Percentiles rank a stretch among this genome's conserved stretches.
Evolutionary conservation across 2,329 filamentous ascomycete genomes (phyloP).

Genomic region (Fusarium praegraminearum): DNA sequence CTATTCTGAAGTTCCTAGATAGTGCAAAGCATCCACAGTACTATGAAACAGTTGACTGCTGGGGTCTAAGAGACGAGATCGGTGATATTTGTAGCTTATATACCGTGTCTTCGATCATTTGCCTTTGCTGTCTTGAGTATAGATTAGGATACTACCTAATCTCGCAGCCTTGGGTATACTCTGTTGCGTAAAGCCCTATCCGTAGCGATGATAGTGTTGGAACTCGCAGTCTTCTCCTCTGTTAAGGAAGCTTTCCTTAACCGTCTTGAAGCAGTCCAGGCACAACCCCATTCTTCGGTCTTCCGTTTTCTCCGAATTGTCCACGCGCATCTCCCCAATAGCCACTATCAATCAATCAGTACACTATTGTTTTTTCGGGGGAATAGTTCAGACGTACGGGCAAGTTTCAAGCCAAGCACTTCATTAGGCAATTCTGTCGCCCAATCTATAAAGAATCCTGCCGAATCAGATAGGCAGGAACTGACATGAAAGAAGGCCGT

Average conservation of each 20-base stretch:
- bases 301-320: too few relatives aligned
- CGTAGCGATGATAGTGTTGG: not conserved
- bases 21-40: not conserved
- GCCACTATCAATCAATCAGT: not conserved
- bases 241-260: not conserved
- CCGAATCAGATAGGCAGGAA: accelerated
- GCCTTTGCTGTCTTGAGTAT: not conserved
- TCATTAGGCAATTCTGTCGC: not conserved
- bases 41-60: not conserved
- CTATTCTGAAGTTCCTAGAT: not conserved
- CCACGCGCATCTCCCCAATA: not conserved
- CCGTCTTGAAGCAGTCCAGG: not conserved
- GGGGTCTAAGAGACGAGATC: not conserved
- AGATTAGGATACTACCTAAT: not conserved
- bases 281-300: not conserved
- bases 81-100: not conserved
- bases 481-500: not conserved
- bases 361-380: not conserved
- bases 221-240: not conserved
- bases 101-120: not conserved
- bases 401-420: not conserved
- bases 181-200: accelerated
- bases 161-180: not conserved
- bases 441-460: not conserved
- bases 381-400: not conserved